A percentile compares a stretch with the other conserved stretches of the same genome.
These are phyloP conservation scores for Epichloe brachyelytri DNA, from an alignment of 2,329 filamentous ascomycete species.

Conservation along the genomic window DNA sequence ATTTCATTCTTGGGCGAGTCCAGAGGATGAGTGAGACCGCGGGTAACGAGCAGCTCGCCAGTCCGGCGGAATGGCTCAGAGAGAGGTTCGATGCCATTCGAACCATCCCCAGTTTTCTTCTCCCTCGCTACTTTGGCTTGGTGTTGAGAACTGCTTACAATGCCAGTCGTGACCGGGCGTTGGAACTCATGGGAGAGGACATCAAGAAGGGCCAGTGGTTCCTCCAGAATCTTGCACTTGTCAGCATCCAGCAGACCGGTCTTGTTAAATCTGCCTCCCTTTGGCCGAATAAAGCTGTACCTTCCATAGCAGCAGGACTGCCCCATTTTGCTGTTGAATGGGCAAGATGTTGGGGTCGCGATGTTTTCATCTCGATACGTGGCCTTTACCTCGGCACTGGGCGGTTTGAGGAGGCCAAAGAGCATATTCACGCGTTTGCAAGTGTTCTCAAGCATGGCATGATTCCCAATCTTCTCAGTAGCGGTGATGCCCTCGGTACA, in stretches of 20 bases:
- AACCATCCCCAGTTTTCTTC: conserved; percentile 72
- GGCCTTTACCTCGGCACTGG: conserved; percentile 87
- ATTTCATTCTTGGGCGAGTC: conserved; percentile 71
- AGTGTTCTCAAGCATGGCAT: conserved; percentile 96
- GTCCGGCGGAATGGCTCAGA: conserved; percentile 65
- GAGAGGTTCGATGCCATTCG: conserved; percentile 79
- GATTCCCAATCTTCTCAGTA: conserved; percentile 88
- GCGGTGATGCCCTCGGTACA: conserved; percentile 78
- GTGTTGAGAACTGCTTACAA: conserved; percentile 79
- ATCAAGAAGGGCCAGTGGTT: conserved; percentile 77
- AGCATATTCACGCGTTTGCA: conserved; percentile 89
- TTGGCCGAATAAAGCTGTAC: conserved; percentile 73
- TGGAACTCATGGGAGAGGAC: conserved; percentile 67
- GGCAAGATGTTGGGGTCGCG: conserved; percentile 94
- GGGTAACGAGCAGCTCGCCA: conserved; percentile 48
- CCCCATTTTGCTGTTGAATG: conserved; percentile 90
- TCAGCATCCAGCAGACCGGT: conserved; percentile 83
- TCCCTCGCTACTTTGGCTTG: conserved; percentile 87
- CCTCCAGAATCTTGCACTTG: conserved; percentile 75
- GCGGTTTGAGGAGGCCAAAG: conserved; percentile 74
- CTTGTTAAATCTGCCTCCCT: conserved; percentile 82
- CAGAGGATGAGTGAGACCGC: conserved; percentile 55
- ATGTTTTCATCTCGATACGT: conserved; percentile 90
- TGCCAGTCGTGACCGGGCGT: conserved; percentile 64
- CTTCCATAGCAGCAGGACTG: conserved; percentile 79